These are phyloP conservation scores for Oryza meyeriana DNA, from an alignment of 176 grass and related monocot genomes.

Conservation along the genomic window DNA sequence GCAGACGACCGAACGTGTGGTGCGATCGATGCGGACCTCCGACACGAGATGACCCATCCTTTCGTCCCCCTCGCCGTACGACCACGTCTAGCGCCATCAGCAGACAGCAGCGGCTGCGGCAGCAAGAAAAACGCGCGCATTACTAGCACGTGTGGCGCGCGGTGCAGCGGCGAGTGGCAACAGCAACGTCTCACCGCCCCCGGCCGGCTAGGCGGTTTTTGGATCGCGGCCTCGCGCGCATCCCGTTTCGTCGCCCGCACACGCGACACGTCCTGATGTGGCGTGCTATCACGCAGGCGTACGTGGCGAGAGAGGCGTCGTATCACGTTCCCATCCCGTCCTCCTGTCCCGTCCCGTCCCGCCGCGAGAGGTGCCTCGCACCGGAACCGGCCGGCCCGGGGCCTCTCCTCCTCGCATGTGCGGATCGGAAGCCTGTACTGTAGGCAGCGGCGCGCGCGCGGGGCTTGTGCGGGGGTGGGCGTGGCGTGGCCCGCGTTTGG, in stretches of 20 bases:
- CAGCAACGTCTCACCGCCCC: not conserved
- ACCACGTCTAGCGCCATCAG: not conserved
- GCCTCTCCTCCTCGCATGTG: not conserved
- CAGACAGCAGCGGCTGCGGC: not conserved
- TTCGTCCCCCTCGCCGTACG: not conserved
- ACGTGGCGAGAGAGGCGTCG: not conserved
- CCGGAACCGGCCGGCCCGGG: slow-evolving; percentile 22
- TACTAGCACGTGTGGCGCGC: not conserved
- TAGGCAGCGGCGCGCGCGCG: not conserved
- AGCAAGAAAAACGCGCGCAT: not conserved
- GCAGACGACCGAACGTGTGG: not conserved
- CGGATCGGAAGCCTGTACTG: not conserved
- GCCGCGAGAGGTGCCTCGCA: slow-evolving; percentile 15
- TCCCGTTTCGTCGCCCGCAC: not conserved
- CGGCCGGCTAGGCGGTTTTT: not conserved
- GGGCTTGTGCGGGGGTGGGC: not conserved
- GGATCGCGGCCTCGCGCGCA: not conserved
- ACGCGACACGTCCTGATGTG: not conserved
- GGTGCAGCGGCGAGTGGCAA: not conserved
- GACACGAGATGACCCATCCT: not conserved
- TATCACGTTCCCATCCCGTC: not conserved
- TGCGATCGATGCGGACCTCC: slow-evolving; percentile 4
- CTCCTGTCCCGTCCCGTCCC: not conserved
- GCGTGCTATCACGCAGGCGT: not conserved
- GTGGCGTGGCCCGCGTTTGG: slow-evolving; percentile 4